These are phyloP conservation scores for Beauveria varroae DNA, from an alignment of 2,329 filamentous ascomycete genomes.

Conservation along the genomic window DNA sequence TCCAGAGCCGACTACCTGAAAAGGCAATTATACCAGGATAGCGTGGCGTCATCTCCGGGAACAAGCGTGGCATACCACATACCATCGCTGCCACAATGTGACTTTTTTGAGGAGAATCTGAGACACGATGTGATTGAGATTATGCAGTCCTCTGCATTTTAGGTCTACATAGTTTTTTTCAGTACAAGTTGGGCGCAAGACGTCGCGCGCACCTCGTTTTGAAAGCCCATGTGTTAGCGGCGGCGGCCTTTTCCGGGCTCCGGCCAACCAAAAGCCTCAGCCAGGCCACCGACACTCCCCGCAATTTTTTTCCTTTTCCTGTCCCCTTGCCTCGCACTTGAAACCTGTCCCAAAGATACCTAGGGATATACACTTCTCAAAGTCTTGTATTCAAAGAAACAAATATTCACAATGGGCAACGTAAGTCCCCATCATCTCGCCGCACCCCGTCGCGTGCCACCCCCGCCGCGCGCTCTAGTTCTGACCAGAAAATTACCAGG, in stretches of 20 bases:
- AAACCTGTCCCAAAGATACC: not conserved
- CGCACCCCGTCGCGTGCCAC: not conserved
- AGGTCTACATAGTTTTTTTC: not conserved
- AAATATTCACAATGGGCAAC: conserved; percentile 13
- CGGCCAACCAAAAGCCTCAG: conserved; percentile 6
- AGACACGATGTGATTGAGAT: no score
- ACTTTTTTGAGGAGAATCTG: no score
- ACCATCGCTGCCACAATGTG: not conserved
- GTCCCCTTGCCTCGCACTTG: not conserved
- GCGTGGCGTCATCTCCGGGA: not conserved
- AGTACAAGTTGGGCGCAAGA: not conserved
- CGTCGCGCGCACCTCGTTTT: not conserved
- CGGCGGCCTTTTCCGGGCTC: not conserved
- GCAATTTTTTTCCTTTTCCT: conserved; percentile 4
- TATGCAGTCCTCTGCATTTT: not conserved
- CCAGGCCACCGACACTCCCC: not conserved
- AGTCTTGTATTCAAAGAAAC: not conserved
- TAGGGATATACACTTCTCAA: not conserved
- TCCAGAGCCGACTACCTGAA: not conserved
- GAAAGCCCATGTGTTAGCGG: not conserved
- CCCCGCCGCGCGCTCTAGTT: not conserved
- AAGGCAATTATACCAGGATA: not conserved
- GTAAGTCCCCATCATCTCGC: not conserved
- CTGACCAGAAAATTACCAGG: conserved; percentile 28
- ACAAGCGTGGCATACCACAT: not conserved